Base-by-base conservation (phyloP, 2,329 filamentous ascomycete genomes). In the Hypoxylon sp. region DNA sequence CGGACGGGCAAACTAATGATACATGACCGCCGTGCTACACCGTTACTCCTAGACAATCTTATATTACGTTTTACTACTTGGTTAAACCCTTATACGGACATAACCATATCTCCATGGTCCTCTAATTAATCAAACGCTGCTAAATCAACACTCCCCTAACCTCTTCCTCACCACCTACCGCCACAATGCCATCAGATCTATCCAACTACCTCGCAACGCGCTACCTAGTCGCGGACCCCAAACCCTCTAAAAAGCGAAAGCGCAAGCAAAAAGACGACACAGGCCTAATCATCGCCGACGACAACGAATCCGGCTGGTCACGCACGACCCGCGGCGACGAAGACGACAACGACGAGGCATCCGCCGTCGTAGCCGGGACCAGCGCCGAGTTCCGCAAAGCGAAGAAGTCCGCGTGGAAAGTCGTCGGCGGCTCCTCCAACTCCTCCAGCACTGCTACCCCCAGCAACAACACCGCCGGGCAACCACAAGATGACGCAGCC, bases 141-240 rank as follows among this genome's bases (percentile, higher is more conserved):
- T n/a, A 59, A 50, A 19, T 23, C n/a, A 53, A 29, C 48, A 45
- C 25, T 43, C 41, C 52, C 27, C 52, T 32, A 43, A 11, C 16
- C 32, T 46, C 30, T 27, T 47, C n/a, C 37, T 41, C n/a, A 29
- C 25, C 30, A 51, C 29, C 45, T 46, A 54, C 29, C 66, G 21
- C 32, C 65, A 70, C 56, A 14, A 88, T 88, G 86, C 80, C 85
- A 45, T 82, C 83, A 65, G 85, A 88, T 71, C 86, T 97, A 70
- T 90, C 93, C 63, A 89, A 90, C 75, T 99, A 98, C 76, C 88
- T 99, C 34, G 94, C 95, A 37, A 91, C 93, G 68, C 96, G 94
- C 78, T 99, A 99, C 78, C 89, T 99, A 52, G 82, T 85, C 59
- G 82, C 85, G 41, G 85, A 88, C 66, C 79, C 83, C 5, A 87